phyloP scores from a whole-genome alignment of 495 filamentous ascomycete species.

The Penicillium riverlandense region DNA sequence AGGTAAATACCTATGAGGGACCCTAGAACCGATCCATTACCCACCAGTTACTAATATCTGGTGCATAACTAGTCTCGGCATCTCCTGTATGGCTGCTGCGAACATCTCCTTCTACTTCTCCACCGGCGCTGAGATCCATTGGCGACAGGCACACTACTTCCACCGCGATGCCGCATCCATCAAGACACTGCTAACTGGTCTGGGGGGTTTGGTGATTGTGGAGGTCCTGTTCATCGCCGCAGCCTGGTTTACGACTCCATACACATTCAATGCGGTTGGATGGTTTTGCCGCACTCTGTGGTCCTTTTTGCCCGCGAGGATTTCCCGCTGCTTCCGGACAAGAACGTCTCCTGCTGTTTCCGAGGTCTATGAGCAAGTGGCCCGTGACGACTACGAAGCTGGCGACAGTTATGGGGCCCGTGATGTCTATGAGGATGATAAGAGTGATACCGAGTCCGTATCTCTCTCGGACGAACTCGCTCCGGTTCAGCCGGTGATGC shows the following conservation, averaged over 20 bases:
- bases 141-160: constrained; percentile 22
- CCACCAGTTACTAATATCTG: not conserved
- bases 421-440: not conserved
- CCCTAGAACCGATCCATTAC: not conserved
- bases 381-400: constrained; percentile 13
- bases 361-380: constrained; percentile 10
- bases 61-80: constrained; percentile 7
- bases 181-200: constrained; percentile 17
- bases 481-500: too few relatives aligned
- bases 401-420: not conserved
- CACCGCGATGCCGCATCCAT: constrained; percentile 17
- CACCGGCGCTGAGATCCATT: constrained; percentile 26
- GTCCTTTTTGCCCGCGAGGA: not conserved
- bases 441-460: too few relatives aligned
- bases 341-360: not conserved
- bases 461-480: too few relatives aligned
- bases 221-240: constrained; percentile 12
- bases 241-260: constrained; percentile 11
- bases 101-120: constrained; percentile 24
- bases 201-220: constrained; percentile 15
- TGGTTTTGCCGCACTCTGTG: not conserved
- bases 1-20: constrained; percentile 13
- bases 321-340: not conserved
- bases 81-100: constrained; percentile 17
- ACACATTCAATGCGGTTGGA: constrained; percentile 7